phyloP scores from a whole-genome alignment of 208 protist species.

The Naegleria fowleri region DNA sequence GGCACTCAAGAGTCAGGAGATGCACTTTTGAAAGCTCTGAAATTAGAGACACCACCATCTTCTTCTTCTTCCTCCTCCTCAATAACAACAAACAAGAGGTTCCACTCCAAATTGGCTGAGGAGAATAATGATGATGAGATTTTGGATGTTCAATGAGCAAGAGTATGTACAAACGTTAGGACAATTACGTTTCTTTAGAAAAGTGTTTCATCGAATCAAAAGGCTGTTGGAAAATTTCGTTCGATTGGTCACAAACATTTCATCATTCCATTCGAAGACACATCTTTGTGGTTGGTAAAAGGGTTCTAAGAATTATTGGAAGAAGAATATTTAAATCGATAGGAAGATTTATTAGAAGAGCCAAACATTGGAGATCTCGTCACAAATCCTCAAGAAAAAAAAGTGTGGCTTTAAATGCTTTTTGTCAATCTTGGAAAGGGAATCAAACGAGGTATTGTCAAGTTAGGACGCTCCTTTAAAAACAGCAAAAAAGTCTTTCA shows the following conservation, averaged over 20 bases:
- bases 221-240: not conserved
- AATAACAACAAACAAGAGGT: too few species aligned
- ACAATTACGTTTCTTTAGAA: too few species aligned
- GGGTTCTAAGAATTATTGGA: too few species aligned
- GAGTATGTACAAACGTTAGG: too few species aligned
- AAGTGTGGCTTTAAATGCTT: not conserved
- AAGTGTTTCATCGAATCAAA: too few species aligned
- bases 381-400: not conserved
- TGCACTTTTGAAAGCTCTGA: not conserved
- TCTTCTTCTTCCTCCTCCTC: too few species aligned
- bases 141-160: not conserved
- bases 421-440: not conserved
- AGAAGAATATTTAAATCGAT: too few species aligned
- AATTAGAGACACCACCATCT: not conserved
- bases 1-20: not conserved
- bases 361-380: not conserved
- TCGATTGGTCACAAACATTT: not conserved
- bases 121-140: not conserved
- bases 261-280: too few species aligned
- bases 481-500: not conserved
- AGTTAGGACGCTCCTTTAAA: not conserved
- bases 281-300: too few species aligned
- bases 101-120: too few species aligned
- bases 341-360: not conserved
- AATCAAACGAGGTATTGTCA: not conserved